Percentiles rank a stretch among this genome's conserved stretches.
phyloP scores from a whole-genome alignment of 768 basidiomycete species.

The Suillus paluster region DNA sequence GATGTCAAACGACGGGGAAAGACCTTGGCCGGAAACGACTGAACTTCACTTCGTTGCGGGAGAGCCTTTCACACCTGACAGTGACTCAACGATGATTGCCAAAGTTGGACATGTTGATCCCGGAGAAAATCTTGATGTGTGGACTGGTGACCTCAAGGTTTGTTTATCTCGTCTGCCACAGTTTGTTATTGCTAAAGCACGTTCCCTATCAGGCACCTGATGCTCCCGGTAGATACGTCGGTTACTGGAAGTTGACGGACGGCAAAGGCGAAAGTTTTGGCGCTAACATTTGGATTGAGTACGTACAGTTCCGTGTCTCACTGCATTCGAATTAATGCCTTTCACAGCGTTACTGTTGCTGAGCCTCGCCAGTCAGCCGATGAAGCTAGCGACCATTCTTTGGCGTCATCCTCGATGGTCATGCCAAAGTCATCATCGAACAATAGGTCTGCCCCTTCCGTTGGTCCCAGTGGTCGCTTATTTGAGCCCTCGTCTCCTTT shows the following conservation, averaged over 20 bases:
- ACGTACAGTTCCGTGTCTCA: constrained; percentile 32
- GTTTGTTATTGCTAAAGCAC: neutral
- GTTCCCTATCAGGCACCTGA: constrained; percentile 64
- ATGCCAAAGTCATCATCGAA: constrained; percentile 55
- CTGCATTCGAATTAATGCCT: constrained; percentile 10
- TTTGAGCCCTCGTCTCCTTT: constrained; percentile 15
- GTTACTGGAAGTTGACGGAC: constrained; percentile 77
- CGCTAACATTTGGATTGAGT: constrained; percentile 82
- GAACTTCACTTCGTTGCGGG: constrained; percentile 75
- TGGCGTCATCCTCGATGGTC: constrained; percentile 68
- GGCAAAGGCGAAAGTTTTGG: constrained; percentile 62
- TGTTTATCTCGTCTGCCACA: constrained; percentile 15
- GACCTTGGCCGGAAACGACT: constrained; percentile 71
- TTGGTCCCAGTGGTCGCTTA: constrained; percentile 9
- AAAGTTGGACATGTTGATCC: constrained; percentile 59
- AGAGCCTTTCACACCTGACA: constrained; percentile 52
- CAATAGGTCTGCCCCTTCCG: constrained; percentile 21
- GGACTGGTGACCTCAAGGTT: constrained; percentile 78
- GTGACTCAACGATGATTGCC: constrained; percentile 35
- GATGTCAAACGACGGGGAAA: constrained; percentile 65
- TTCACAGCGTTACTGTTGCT: constrained; percentile 64
- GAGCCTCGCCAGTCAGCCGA: constrained; percentile 44
- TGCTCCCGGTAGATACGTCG: constrained; percentile 67
- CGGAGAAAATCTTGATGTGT: constrained; percentile 65
- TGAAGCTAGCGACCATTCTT: constrained; percentile 48